These are phyloP conservation scores for Thermothielavioides terrestris DNA, from an alignment of 495 filamentous ascomycete species.

Conservation along the genomic window DNA sequence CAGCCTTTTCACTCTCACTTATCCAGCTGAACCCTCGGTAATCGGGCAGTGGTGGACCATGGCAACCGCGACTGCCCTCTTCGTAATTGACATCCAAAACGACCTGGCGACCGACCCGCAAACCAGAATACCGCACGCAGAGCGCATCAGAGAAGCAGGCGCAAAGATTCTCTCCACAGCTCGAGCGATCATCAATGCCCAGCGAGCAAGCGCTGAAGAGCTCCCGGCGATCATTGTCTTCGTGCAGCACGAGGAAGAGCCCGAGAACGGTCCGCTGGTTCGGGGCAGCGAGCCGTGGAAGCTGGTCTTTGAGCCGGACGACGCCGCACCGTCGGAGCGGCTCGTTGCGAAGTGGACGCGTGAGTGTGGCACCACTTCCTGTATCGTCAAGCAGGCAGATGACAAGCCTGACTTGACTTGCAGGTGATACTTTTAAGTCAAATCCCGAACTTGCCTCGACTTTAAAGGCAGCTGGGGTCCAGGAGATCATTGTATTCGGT, in stretches of 20 bases:
- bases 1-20: neutral
- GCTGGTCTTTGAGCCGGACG: slow-evolving; percentile 23
- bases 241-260: slow-evolving; percentile 27
- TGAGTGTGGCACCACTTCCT: slow-evolving; percentile 5
- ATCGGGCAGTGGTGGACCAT: too few species aligned
- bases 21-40: neutral
- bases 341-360: slow-evolving; percentile 21
- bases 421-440: slow-evolving; percentile 26
- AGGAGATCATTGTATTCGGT: slow-evolving; percentile 21
- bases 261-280: slow-evolving; percentile 16
- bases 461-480: slow-evolving; percentile 12
- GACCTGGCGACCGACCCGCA: slow-evolving; percentile 16
- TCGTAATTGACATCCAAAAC: slow-evolving; percentile 31
- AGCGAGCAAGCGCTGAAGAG: neutral
- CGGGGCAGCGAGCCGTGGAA: slow-evolving; percentile 23
- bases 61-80: slow-evolving; percentile 15
- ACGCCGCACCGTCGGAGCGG: slow-evolving; percentile 4
- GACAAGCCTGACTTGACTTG: neutral
- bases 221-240: slow-evolving; percentile 14
- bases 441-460: slow-evolving; percentile 21
- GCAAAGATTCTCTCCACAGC: slow-evolving; percentile 9
- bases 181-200: neutral
- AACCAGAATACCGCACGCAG: slow-evolving; percentile 19
- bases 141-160: slow-evolving; percentile 11
- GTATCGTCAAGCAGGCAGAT: neutral